phyloP scores from a whole-genome alignment of 2,329 filamentous ascomycete genomes.

The Ceratocystis huliohia region DNA sequence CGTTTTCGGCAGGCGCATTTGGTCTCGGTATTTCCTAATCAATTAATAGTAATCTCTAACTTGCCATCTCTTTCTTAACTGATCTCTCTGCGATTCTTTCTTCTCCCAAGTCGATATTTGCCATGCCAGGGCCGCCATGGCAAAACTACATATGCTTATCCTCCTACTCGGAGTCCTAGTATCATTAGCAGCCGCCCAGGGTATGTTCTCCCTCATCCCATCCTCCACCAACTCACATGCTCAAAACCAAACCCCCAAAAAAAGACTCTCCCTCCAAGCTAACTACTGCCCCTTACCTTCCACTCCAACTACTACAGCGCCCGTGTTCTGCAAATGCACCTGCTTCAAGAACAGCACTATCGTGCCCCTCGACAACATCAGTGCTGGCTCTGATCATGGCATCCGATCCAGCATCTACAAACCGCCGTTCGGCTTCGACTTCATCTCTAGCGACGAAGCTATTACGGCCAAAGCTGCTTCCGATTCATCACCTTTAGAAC shows the following conservation, averaged over 20 bases:
- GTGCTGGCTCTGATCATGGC: conserved; percentile 24
- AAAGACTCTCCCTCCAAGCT: background rate
- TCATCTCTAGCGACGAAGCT: conserved; percentile 15
- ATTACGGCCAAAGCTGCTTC: conserved; percentile 10
- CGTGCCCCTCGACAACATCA: conserved; percentile 39
- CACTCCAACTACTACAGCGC: conserved; percentile 31
- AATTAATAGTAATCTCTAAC: background rate
- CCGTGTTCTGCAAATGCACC: conserved; percentile 57
- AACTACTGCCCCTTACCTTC: background rate
- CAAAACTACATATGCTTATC: conserved; percentile 30
- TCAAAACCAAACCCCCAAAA: conserved; percentile 9
- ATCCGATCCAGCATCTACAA: conserved; percentile 22
- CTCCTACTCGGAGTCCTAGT: conserved; percentile 29
- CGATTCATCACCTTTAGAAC: conserved; percentile 12
- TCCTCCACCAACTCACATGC: background rate
- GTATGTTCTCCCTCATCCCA: conserved; percentile 27
- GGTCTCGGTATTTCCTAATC: background rate
- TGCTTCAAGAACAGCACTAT: conserved; percentile 59
- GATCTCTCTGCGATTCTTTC: background rate
- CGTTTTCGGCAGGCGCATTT: background rate
- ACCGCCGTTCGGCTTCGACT: conserved; percentile 23
- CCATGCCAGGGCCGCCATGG: conserved; percentile 27
- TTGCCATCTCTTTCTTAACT: background rate
- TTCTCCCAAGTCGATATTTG: background rate
- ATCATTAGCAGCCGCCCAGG: conserved; percentile 31